Conservation (phyloP, 148 eudicot species). For the Rhododendron henanense region DNA sequence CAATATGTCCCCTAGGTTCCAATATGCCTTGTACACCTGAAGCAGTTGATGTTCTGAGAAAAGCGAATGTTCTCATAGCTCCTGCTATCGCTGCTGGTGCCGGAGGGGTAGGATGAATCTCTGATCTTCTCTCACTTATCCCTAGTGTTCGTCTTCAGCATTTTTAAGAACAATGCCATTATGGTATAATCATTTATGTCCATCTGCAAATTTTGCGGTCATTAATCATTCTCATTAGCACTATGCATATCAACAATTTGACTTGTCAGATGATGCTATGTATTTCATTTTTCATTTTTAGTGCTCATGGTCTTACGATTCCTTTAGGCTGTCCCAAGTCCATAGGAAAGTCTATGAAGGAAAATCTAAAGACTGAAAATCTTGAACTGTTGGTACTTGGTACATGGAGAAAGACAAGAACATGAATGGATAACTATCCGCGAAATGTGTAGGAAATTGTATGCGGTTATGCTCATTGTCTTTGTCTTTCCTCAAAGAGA, state of each 20-base stretch:
- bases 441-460: background rate
- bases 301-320: background rate
- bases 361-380: background rate
- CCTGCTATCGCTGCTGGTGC: slow-evolving; percentile 99
- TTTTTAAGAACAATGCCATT: background rate
- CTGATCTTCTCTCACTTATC: background rate
- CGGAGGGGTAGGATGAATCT: slow-evolving; percentile 70
- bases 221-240: background rate
- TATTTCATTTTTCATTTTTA: background rate
- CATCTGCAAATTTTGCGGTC: background rate
- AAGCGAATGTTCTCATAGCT: slow-evolving; percentile 85
- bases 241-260: background rate
- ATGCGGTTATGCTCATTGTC: background rate
- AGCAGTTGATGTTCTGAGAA: slow-evolving; percentile 84
- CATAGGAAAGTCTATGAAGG: background rate
- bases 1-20: slow-evolving; percentile 52
- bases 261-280: background rate
- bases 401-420: background rate
- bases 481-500: background rate
- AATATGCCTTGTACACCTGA: slow-evolving; percentile 95
- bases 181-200: background rate
- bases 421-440: background rate
- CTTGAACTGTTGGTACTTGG: background rate
- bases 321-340: background rate
- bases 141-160: background rate